Conservation (phyloP, 148 eudicot genomes). For the Cornus kousa region DNA sequence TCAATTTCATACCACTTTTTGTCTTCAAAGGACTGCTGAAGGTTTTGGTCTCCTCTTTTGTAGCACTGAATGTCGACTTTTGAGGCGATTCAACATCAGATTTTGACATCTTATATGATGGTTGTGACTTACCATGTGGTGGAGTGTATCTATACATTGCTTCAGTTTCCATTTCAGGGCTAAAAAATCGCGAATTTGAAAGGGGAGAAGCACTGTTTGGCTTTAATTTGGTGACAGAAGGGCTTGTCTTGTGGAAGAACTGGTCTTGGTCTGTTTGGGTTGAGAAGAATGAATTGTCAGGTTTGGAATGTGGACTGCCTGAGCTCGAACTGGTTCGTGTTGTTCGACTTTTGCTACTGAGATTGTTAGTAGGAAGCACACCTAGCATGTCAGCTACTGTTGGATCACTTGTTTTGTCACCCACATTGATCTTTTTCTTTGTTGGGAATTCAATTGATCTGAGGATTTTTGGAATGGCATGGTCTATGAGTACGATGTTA, state of each 20-base stretch:
- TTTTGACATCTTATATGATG: background rate
- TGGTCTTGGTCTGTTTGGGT: background rate
- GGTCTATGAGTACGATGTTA: conserved; percentile 18
- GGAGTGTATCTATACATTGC: background rate
- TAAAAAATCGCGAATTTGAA: background rate
- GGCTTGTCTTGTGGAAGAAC: background rate
- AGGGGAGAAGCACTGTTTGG: background rate
- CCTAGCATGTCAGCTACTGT: conserved; percentile 18
- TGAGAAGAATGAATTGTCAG: no score
- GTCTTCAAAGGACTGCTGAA: background rate
- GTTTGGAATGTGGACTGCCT: background rate
- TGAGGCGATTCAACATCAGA: conserved; percentile 4
- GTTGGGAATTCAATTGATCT: background rate
- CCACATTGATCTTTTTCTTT: background rate
- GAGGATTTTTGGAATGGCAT: conserved; percentile 15
- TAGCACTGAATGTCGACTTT: background rate
- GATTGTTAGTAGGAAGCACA: background rate
- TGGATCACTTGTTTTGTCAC: background rate
- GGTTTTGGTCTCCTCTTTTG: background rate
- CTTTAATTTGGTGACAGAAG: background rate
- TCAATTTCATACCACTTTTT: conserved; percentile 13
- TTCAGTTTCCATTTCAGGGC: background rate
- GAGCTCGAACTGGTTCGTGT: background rate
- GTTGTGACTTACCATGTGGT: conserved; percentile 9
- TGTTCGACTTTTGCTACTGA: background rate